Conservation (phyloP, 441 rosid species). For the Syzygium syzygioides region DNA sequence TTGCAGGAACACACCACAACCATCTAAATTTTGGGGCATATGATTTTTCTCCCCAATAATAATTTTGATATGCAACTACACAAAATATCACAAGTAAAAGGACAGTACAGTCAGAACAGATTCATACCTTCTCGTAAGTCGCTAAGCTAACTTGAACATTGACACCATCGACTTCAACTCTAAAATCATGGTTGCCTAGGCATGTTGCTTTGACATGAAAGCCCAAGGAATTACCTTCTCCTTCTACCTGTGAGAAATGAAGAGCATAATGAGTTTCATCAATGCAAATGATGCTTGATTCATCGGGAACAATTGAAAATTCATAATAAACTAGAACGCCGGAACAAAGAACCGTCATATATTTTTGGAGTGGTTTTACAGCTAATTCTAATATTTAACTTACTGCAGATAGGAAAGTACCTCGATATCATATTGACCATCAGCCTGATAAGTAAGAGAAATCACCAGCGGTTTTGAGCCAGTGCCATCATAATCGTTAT, state of each 20-base stretch:
- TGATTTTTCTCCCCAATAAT: background rate
- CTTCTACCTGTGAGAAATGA: conserved; percentile 30
- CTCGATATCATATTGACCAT: conserved; percentile 68
- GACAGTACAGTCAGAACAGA: background rate
- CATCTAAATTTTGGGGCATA: background rate
- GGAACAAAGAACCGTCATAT: background rate
- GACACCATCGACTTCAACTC: conserved; percentile 59
- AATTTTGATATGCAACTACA: background rate
- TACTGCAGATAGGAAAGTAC: conserved; percentile 30
- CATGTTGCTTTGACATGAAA: conserved; percentile 49
- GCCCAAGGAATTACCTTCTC: conserved; percentile 33
- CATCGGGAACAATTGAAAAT: background rate
- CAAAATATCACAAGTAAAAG: background rate
- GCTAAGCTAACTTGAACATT: conserved; percentile 54
- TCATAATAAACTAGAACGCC: background rate
- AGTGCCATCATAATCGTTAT: conserved; percentile 41
- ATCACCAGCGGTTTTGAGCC: conserved; percentile 38
- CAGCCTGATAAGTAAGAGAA: conserved; percentile 38
- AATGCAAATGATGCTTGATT: background rate
- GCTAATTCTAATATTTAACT: background rate
- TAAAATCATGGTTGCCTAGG: conserved; percentile 40
- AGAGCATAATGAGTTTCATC: background rate
- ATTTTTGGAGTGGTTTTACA: background rate
- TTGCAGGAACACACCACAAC: background rate
- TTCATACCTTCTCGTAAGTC: conserved; percentile 45